These are phyloP conservation scores for Pseudogymnoascus sp. DNA, from an alignment of 2,329 filamentous ascomycete species.

Conservation along the genomic window DNA sequence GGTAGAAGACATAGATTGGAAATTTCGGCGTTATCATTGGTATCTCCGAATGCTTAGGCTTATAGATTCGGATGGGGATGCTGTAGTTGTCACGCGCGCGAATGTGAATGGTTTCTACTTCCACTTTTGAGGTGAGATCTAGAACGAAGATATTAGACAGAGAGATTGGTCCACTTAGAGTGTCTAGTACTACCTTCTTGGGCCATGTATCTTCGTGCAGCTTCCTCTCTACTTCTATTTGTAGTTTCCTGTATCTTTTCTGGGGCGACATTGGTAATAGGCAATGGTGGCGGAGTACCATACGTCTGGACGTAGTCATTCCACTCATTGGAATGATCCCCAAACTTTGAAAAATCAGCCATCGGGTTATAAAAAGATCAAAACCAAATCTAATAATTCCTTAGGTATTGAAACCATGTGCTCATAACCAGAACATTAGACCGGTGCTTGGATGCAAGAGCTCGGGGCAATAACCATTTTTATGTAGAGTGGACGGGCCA, in stretches of 20 bases:
- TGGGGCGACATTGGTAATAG: constrained; percentile 14
- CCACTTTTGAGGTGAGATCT: constrained; percentile 23
- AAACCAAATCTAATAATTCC: neutral
- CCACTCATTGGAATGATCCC: constrained; percentile 39
- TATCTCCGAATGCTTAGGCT: constrained; percentile 25
- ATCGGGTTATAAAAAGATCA: constrained; percentile 15
- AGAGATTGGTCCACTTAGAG: neutral
- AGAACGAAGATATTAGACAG: neutral
- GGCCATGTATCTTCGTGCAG: constrained; percentile 28
- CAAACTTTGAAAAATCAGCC: constrained; percentile 35
- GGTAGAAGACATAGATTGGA: constrained; percentile 45
- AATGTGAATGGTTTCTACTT: constrained; percentile 32
- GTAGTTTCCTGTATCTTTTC: constrained; percentile 22
- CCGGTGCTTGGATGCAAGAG: too few species aligned
- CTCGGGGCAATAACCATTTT: too few species aligned
- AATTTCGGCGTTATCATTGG: constrained; percentile 28
- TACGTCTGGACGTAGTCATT: constrained; percentile 29
- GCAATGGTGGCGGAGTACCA: constrained; percentile 24
- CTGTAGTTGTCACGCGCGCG: constrained; percentile 37
- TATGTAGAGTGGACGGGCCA: too few species aligned
- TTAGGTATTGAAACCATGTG: too few species aligned
- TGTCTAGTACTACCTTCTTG: constrained; percentile 20
- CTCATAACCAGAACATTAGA: too few species aligned
- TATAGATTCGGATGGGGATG: constrained; percentile 42
- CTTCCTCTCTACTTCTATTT: constrained; percentile 31